A percentile compares a stretch with the other conserved stretches of the same genome.
These are phyloP conservation scores for Candida namnaoensis DNA, from an alignment of 805 yeast genomes.

Conservation along the genomic window DNA sequence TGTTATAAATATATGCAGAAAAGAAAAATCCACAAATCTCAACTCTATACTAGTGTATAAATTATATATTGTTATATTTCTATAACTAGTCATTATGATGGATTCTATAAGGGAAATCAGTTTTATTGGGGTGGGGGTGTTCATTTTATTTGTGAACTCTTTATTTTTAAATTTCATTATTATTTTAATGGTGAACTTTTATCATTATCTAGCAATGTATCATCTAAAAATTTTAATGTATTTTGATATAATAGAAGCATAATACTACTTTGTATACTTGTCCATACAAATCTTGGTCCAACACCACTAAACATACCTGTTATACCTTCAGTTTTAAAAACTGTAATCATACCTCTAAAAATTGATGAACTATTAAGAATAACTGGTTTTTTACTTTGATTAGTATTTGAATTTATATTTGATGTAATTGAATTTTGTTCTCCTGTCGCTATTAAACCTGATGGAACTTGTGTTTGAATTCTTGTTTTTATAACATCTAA, in stretches of 20 bases:
- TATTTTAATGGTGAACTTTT: background rate
- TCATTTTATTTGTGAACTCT: no score
- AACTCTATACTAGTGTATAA: no score
- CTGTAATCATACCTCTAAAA: slow-evolving; percentile 37
- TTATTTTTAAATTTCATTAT: no score
- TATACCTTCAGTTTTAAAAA: slow-evolving; percentile 69
- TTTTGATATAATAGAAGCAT: slow-evolving; percentile 87
- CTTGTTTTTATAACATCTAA: slow-evolving; percentile 88
- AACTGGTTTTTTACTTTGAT: slow-evolving; percentile 7
- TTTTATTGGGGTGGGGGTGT: no score
- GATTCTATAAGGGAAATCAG: no score
- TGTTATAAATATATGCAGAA: no score
- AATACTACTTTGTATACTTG: slow-evolving; percentile 87
- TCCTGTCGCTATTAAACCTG: no score
- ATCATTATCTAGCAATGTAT: background rate
- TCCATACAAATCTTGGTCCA: slow-evolving; percentile 96
- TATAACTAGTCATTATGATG: no score
- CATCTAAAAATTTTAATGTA: slow-evolving; percentile 41
- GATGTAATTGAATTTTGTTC: no score
- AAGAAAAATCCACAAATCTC: no score
- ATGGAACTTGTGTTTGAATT: slow-evolving; percentile 75
- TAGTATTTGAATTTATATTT: slow-evolving; percentile 10
- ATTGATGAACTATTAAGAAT: slow-evolving; percentile 34
- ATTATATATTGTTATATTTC: no score
- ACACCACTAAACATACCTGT: slow-evolving; percentile 86